Evolutionary conservation across 768 basidiomycete species (phyloP).

Genomic region (Kockovaella imperatae): DNA sequence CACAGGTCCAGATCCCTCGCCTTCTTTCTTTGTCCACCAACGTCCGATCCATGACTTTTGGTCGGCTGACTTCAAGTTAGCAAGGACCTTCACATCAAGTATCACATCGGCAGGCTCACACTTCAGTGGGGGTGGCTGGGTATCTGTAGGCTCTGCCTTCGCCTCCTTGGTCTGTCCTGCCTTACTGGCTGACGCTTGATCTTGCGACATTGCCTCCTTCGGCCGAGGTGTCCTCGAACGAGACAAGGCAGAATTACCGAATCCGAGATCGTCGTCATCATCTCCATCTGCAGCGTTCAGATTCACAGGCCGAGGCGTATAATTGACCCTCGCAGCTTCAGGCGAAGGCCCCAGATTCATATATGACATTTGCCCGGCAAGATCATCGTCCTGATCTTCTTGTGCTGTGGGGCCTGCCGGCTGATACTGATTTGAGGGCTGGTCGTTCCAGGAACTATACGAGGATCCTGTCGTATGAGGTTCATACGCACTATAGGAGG

Average conservation of each 20-base stretch:
- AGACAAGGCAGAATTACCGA: slow-evolving; percentile 62
- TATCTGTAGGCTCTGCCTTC: not conserved
- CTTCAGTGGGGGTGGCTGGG: not conserved
- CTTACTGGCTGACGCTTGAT: slow-evolving; percentile 29
- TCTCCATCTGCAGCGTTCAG: slow-evolving; percentile 48
- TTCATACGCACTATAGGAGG: slow-evolving; percentile 1
- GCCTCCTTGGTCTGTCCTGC: slow-evolving; percentile 1
- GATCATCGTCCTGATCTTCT: slow-evolving; percentile 7
- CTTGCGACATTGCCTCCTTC: slow-evolving; percentile 22
- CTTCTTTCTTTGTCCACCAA: slow-evolving; percentile 61
- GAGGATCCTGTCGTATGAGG: not conserved
- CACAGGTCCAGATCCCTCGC: slow-evolving; percentile 59
- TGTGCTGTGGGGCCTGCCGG: not conserved
- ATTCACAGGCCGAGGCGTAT: slow-evolving; percentile 8
- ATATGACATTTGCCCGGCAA: slow-evolving; percentile 31
- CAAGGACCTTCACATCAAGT: no score
- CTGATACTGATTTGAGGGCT: no score
- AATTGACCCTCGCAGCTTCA: not conserved
- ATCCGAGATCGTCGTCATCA: slow-evolving; percentile 79
- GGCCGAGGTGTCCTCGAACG: slow-evolving; percentile 25
- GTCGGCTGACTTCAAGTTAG: slow-evolving; percentile 12
- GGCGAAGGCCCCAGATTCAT: slow-evolving; percentile 13
- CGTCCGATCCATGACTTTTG: slow-evolving; percentile 62
- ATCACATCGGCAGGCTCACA: slow-evolving; percentile 9
- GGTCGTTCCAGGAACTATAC: not conserved